Evolutionary conservation across 768 basidiomycete species (phyloP).

Genomic region (Suillus bovinus): DNA sequence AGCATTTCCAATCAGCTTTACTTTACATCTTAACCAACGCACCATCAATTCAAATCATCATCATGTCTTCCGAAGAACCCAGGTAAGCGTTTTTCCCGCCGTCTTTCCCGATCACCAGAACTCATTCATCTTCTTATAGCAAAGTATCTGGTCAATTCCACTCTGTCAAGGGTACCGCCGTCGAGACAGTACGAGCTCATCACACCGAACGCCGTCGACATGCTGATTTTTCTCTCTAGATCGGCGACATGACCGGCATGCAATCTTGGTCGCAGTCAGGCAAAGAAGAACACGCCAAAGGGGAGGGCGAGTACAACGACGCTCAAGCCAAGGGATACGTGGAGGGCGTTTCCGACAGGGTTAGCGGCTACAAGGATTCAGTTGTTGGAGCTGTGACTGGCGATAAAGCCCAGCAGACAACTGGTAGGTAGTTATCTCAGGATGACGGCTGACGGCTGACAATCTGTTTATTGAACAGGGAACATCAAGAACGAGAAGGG

Average conservation of each 20-base stretch:
- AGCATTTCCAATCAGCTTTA: slow-evolving; percentile 7
- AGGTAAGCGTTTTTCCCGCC: slow-evolving; percentile 21
- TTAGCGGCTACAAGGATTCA: slow-evolving; percentile 52
- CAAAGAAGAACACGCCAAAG: slow-evolving; percentile 49
- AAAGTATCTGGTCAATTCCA: slow-evolving; percentile 38
- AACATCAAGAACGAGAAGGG: slow-evolving; percentile 58
- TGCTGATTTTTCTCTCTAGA: slow-evolving; percentile 13
- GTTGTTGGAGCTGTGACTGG: slow-evolving; percentile 57
- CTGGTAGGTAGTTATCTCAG: slow-evolving; percentile 35
- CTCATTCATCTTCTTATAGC: slow-evolving; percentile 18
- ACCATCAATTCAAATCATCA: slow-evolving; percentile 9
- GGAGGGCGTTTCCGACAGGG: slow-evolving; percentile 46
- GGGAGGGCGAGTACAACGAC: slow-evolving; percentile 47
- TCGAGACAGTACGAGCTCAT: slow-evolving; percentile 32
- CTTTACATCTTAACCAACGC: neutral
- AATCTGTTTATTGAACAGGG: slow-evolving; percentile 38
- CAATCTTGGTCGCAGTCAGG: slow-evolving; percentile 45
- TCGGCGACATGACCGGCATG: slow-evolving; percentile 46
- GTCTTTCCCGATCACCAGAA: neutral
- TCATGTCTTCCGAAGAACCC: slow-evolving; percentile 23
- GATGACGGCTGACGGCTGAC: neutral
- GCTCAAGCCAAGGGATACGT: slow-evolving; percentile 52
- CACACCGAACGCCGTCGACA: no score
- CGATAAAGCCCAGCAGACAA: slow-evolving; percentile 50
- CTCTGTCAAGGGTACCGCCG: slow-evolving; percentile 37